A percentile compares a stretch with the other conserved stretches of the same genome.
phyloP scores from a whole-genome alignment of 305 asterid species.

The Fraxinus greggii region DNA sequence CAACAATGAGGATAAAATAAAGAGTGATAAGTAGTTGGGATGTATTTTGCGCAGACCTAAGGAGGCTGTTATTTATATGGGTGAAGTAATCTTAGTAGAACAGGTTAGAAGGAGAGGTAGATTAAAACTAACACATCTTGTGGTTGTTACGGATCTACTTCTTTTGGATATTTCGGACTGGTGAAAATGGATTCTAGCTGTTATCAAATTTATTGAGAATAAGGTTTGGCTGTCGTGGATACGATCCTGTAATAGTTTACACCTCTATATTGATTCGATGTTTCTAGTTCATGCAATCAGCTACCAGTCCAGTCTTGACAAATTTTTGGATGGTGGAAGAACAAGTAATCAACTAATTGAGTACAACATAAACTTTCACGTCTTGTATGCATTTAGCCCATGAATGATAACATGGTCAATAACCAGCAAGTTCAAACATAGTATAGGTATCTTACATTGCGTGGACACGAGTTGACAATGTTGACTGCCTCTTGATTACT shows the following conservation, averaged over 20 bases:
- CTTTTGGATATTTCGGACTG: neutral
- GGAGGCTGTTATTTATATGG: neutral
- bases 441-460: conserved; percentile 40
- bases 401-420: neutral
- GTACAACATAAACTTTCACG: neutral
- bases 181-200: neutral
- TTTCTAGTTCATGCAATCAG: neutral
- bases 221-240: neutral
- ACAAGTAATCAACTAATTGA: neutral
- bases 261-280: neutral
- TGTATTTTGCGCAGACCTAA: neutral
- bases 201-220: neutral
- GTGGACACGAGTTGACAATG: conserved; percentile 52
- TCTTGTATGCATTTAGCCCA: neutral
- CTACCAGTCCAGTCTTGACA: neutral
- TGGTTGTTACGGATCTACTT: neutral
- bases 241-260: neutral
- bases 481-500: conserved; percentile 73
- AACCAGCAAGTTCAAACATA: neutral
- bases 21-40: neutral
- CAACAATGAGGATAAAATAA: neutral
- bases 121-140: neutral
- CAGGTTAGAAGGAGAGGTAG: neutral
- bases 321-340: neutral
- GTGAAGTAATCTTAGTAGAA: neutral